Evolutionary conservation across 345 rosid genomes (phyloP), one percentile per base, ranked within the genome.

Genomic region (Salix dunnii): DNA sequence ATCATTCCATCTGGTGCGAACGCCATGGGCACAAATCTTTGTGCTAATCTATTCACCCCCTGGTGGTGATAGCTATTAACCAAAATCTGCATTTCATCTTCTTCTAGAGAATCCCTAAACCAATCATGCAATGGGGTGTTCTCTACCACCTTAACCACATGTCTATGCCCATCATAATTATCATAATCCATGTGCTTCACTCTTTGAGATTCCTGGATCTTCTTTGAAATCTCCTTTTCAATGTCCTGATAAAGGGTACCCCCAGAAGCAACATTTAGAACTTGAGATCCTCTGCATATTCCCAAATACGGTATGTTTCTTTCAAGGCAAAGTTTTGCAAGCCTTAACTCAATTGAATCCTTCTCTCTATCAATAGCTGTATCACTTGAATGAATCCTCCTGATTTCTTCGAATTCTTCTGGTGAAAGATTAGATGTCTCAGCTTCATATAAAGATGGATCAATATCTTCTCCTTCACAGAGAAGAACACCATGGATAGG

Each of bases 401-500:
- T 79, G 83, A 93, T 86, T 79, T 93, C 92, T 65, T 91, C 97
- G 11, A 91, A 73, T 71, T 91, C 98, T 75, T 87, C 90, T 0
- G 77, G 83, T 4, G 95, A 88, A 62, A 93, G 89, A 1, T 74
- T 79, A 0, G 91, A 71, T 21, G 79, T 58, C 28, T 88, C 95
- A 1, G 84, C 80, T 38, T 88, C 88, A 70, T 90, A 94, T 3
- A 90, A 71, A 13, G 98, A 90, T 18, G 98, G 98, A 71, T 94
- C 97, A 25, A 94, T 88, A 72, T 93, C 98, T 81, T 93, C 98
- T 20, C 98, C 98, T 86, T 93, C 97, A 51, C 97, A 94, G 1
- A 91, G 95, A 46, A 94, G 97, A 73, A 94, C 97, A 6, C 98
- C 97, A 63, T 93, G 98, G 87, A 94, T 90, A 5, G 98, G 98